Evolutionary conservation across 2,329 filamentous ascomycete species (phyloP), one percentile per base, ranked within the genome.

Genomic region (Paraphoma chrysanthemicola): DNA sequence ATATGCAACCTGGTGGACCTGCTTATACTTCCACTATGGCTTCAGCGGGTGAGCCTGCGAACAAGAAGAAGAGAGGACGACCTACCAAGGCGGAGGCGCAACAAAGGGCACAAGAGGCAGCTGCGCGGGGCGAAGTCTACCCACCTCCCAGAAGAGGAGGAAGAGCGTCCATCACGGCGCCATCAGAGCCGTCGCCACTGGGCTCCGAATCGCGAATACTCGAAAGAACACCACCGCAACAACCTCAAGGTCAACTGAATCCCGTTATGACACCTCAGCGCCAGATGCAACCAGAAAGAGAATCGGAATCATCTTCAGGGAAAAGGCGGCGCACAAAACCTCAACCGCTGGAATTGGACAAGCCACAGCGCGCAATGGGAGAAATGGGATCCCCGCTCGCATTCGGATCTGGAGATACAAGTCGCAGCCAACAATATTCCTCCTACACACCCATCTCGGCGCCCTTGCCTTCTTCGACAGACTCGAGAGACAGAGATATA

Each of bases 51-150:
- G 75, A 78, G 50, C 72, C 74, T 42, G 67, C 72, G 33, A 75
- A 74, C 58, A 82, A 81, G 62, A 79, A 81, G 62, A 82, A 81
- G 65, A 75, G 80, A 51, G 80, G 80, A 30, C 72, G 80, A 51
- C 80, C 80, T 7, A 81, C 80, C 4, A 82, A 82, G 57, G 79
- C 78, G 53, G 79, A 81, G 62, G 75, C 78, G 39, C 75, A 80
- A 54, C 76, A 77, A 51, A 79, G 78, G 66, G 78, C 76, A 31
- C 75, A 78, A 50, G 77, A 74, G 55, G 77, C 77, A 50, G 70
- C 72, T 44, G 73, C 73, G 38, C 71, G 73, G 38, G 77, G 75
- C 9, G 77, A 80, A 56, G 60, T 71, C 17, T 78, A 79, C 45
- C 74, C 76, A 46, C 73, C 74, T 48, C 71, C 75, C 11, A 70